Evolutionary conservation across 768 basidiomycete genomes (phyloP).

Genomic region (Tulasnella sp.): DNA sequence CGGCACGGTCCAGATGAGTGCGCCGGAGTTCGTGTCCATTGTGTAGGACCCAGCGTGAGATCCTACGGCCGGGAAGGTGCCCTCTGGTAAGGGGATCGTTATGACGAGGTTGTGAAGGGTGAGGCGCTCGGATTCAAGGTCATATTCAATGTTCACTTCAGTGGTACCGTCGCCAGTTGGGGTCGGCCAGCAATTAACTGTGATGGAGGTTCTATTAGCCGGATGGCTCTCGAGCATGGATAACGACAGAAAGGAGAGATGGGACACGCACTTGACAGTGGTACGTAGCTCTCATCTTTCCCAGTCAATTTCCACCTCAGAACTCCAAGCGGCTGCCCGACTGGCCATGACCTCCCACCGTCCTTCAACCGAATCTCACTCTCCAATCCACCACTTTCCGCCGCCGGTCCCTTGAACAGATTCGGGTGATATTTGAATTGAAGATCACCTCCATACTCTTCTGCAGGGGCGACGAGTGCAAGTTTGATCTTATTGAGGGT

Average conservation of each 20-base stretch:
- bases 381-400: conserved; percentile 39
- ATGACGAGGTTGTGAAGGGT: conserved; percentile 78
- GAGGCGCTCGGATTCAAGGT: conserved; percentile 77
- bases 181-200: conserved; percentile 96
- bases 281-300: conserved; percentile 85
- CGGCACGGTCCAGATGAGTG: conserved; percentile 78
- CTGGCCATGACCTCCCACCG: conserved; percentile 68
- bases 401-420: conserved; percentile 38
- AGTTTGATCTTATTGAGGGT: conserved; percentile 62
- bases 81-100: conserved; percentile 85
- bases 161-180: conserved; percentile 85
- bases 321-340: conserved; percentile 76
- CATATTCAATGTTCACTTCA: conserved; percentile 95
- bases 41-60: conserved; percentile 72
- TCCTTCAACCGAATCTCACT: conserved; percentile 77
- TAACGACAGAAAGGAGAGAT: not conserved
- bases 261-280: conserved; percentile 65
- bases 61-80: conserved; percentile 71
- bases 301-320: conserved; percentile 88
- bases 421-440: conserved; percentile 98
- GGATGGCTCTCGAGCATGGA: too few relatives aligned
- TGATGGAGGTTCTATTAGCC: conserved; percentile 5
- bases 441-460: conserved; percentile 42
- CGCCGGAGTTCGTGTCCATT: conserved; percentile 66
- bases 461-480: conserved; percentile 43